phyloP scores from a whole-genome alignment of 768 basidiomycete species.

The Podaxis sp. region DNA sequence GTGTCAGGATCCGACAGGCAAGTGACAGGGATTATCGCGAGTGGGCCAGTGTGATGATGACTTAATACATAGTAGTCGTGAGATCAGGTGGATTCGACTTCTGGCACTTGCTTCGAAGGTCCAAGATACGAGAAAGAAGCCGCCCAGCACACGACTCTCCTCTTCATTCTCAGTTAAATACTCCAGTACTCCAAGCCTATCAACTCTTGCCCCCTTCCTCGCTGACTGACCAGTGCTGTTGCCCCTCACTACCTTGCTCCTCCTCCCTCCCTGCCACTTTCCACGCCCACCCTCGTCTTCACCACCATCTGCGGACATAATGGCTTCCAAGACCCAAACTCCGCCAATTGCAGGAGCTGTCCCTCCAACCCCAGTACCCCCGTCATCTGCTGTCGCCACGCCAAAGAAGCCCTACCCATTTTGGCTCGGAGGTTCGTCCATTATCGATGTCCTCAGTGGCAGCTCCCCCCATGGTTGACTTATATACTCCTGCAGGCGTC shows the following conservation, averaged over 20 bases:
- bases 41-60: not conserved
- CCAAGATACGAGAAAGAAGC: not conserved
- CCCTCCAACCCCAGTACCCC: not conserved
- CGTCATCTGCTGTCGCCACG: slow-evolving; percentile 8
- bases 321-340: slow-evolving; percentile 3
- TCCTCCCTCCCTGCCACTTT: not conserved
- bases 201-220: not conserved
- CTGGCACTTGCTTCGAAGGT: not conserved
- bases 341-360: slow-evolving; percentile 2
- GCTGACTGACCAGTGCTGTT: not conserved
- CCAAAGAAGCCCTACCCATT: slow-evolving; percentile 74
- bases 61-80: not conserved
- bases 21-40: not conserved
- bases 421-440: slow-evolving; percentile 71
- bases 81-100: slow-evolving; percentile 3
- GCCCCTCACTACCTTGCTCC: not conserved
- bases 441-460: not conserved
- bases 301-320: not conserved
- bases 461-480: not conserved
- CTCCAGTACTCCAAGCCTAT: not conserved
- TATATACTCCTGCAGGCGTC: slow-evolving; percentile 41
- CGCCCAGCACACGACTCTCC: slow-evolving; percentile 1
- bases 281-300: too few relatives aligned
- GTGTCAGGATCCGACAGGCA: not conserved
- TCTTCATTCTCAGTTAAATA: slow-evolving; percentile 5